Conservation (phyloP, 2,329 filamentous ascomycete genomes). For the Fusarium succisae region DNA sequence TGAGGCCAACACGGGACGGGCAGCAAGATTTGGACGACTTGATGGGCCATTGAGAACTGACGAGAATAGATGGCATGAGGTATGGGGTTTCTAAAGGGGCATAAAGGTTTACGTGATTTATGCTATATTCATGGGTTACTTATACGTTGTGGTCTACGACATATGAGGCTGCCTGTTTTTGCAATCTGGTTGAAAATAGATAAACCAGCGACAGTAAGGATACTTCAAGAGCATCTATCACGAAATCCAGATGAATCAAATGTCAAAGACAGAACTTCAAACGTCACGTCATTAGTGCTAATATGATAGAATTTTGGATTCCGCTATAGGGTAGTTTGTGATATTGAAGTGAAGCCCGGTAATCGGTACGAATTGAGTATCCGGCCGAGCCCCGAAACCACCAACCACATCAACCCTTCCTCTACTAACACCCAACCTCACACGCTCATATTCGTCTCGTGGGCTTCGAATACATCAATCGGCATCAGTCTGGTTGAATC, state of each 20-base stretch:
- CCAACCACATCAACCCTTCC: constrained; percentile 22
- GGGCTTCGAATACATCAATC: background rate
- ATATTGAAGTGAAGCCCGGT: background rate
- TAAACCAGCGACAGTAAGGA: background rate
- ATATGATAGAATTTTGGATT: background rate
- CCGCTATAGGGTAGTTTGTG: background rate
- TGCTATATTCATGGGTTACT: background rate
- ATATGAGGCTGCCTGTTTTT: background rate
- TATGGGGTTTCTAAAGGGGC: constrained; percentile 62
- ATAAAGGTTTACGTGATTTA: background rate
- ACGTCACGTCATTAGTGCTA: background rate
- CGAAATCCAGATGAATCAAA: background rate
- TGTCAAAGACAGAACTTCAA: background rate
- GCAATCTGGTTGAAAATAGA: background rate
- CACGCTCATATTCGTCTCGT: background rate
- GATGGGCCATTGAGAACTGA: constrained; percentile 68
- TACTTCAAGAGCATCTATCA: background rate
- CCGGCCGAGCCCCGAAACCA: constrained; percentile 24
- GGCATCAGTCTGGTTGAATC: background rate
- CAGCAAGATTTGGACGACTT: constrained; percentile 72
- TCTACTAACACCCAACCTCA: constrained; percentile 9
- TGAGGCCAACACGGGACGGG: constrained; percentile 70
- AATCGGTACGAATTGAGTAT: constrained; percentile 22
- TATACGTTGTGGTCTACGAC: too few species aligned
- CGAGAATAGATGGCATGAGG: constrained; percentile 68